Conservation (phyloP, 768 basidiomycete genomes). For the Serendipita indica region DNA sequence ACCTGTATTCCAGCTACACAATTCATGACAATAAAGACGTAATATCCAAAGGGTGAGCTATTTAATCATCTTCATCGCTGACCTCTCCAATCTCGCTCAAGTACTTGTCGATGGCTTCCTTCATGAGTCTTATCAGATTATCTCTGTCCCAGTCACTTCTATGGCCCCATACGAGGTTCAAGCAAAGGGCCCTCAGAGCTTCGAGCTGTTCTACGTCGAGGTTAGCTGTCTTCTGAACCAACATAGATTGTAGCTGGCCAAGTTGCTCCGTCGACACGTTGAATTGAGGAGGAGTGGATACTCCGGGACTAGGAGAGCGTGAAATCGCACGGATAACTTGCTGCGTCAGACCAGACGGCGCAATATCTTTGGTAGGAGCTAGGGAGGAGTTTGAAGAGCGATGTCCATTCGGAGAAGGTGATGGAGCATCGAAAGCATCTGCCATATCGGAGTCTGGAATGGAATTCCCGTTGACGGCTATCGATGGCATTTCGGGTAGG, state of each 20-base stretch:
- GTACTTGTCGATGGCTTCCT: conserved; percentile 44
- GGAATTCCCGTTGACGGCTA: neutral
- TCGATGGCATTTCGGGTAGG: neutral
- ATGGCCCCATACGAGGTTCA: conserved; percentile 69
- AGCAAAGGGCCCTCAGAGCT: conserved; percentile 74
- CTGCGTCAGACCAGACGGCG: neutral
- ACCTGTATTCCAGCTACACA: too few relatives aligned
- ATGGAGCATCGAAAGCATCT: neutral
- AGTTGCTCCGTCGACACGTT: conserved; percentile 40
- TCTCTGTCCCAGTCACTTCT: conserved; percentile 74
- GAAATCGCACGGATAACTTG: conserved; percentile 22
- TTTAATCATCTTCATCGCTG: conserved; percentile 2
- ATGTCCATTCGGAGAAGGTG: neutral
- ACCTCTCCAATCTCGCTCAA: conserved; percentile 39
- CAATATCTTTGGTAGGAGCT: conserved; percentile 6
- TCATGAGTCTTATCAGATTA: conserved; percentile 43
- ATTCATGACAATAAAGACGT: too few relatives aligned
- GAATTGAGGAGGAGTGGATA: conserved; percentile 54
- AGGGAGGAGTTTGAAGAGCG: neutral
- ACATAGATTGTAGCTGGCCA: conserved; percentile 30
- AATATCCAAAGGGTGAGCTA: too few relatives aligned
- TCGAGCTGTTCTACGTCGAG: conserved; percentile 84
- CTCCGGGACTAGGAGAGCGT: conserved; percentile 35
- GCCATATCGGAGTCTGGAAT: conserved; percentile 3
- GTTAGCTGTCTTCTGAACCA: conserved; percentile 39